Evolutionary conservation across 495 filamentous ascomycete species (phyloP), one percentile per base, ranked within the genome.

Genomic region (Tuber microsphaerosporum): DNA sequence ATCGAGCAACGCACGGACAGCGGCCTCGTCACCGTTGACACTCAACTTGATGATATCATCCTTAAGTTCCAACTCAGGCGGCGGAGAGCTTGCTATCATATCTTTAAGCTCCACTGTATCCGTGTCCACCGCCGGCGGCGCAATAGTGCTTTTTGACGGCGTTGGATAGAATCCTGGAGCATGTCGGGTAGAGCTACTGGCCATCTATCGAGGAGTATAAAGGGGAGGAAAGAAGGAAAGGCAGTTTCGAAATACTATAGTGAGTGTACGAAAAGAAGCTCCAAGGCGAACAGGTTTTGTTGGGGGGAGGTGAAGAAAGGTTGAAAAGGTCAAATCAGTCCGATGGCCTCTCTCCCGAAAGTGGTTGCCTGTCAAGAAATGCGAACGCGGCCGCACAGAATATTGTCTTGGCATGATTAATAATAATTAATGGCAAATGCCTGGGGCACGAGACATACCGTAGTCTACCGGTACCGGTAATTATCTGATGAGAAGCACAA

Each of bases 21-120:
- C 91, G 8, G 85, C 85, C 81, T 97, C 88, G 81, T 99, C 94
- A 43, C 95, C 95, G 75, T 95, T 83, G 71, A 94, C 88, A 48
- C 95, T 93, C 81, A 97, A 88, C 85, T 97, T 94, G 93, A 99
- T 97, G 72, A 99, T 91, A 86, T 98, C 95, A 74, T 93, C 89
- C 73, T 92, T 92, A 1, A 91, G 79, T 45, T 79, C 81, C 51
- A 82, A 69, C 61, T 77, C 77, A 3, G 81, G 79, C 48, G 80
- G 81, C 51, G 45, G 85, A 72, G 44, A 83, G 31, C 86, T 83
- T 39, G 84, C 79, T 34, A 87, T 87, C 83, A 94, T 88, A 75
- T 85, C 87, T 72, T 90, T 89, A 73, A 94, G 86, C 84, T 94
- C 92, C 81, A 94, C 77, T 2, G 77, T 76, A 69, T 82, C 81